phyloP scores from a whole-genome alignment of 805 yeast genomes.

The Candida koratica region DNA sequence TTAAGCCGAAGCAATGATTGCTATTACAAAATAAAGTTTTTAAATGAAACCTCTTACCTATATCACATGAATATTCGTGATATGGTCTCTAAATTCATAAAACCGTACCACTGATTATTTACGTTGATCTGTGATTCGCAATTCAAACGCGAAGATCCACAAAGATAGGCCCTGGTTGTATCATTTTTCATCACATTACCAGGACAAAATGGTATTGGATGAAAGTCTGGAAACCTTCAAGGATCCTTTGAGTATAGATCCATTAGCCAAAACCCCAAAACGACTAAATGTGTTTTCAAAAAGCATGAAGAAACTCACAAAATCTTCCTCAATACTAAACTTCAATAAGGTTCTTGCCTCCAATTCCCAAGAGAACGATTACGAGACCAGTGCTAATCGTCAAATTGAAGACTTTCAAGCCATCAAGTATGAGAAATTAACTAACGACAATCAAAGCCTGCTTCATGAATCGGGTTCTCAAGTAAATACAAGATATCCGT shows the following conservation, averaged over 20 bases:
- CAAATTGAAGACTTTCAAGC: slow-evolving; percentile 27
- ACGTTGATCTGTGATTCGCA: too few relatives aligned
- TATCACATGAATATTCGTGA: too few relatives aligned
- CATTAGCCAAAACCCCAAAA: slow-evolving; percentile 11
- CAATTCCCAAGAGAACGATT: not conserved
- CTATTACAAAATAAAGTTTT: too few relatives aligned
- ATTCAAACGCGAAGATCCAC: too few relatives aligned
- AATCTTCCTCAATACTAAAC: slow-evolving; percentile 26
- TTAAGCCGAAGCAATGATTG: too few relatives aligned
- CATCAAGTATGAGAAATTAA: slow-evolving; percentile 30
- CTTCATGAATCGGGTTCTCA: slow-evolving; percentile 29
- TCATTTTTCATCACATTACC: too few relatives aligned
- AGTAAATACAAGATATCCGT: slow-evolving; percentile 9
- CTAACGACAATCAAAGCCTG: slow-evolving; percentile 24
- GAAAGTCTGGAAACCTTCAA: not conserved
- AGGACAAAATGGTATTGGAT: slow-evolving; percentile 2
- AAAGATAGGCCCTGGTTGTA: too few relatives aligned
- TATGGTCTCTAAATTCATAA: too few relatives aligned
- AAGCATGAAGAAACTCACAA: slow-evolving; percentile 27
- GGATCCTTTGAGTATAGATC: not conserved
- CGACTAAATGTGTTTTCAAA: slow-evolving; percentile 22
- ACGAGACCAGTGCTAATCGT: not conserved
- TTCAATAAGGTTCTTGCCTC: slow-evolving; percentile 10
- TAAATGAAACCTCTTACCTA: too few relatives aligned
- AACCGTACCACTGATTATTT: too few relatives aligned